Evolutionary conservation across 768 basidiomycete genomes (phyloP).

Genomic region (Cystobasidiopsis lactophilus): DNA sequence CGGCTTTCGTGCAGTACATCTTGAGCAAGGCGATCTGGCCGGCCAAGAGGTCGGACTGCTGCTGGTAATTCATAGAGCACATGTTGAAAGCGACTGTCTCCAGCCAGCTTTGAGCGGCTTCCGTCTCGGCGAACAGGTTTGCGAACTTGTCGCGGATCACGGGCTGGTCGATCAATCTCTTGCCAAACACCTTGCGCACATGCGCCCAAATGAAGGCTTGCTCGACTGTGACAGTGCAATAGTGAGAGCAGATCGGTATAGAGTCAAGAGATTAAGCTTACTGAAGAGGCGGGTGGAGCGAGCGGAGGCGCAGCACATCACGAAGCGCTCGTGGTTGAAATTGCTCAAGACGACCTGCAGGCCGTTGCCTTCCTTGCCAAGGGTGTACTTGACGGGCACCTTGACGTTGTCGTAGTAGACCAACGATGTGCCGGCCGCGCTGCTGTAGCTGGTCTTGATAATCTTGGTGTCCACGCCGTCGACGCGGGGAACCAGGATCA

Average conservation of each 20-base stretch:
- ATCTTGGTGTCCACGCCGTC: constrained; percentile 60
- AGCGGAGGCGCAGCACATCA: constrained; percentile 49
- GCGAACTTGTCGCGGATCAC: constrained; percentile 74
- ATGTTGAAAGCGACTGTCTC: constrained; percentile 53
- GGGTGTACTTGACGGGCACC: constrained; percentile 67
- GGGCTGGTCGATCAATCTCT: constrained; percentile 52
- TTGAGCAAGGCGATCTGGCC: constrained; percentile 27
- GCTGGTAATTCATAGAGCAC: constrained; percentile 7
- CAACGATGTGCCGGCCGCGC: constrained; percentile 60
- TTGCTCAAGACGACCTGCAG: constrained; percentile 47
- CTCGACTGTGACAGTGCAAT: constrained; percentile 21
- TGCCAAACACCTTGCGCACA: constrained; percentile 81
- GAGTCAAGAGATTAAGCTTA: background rate
- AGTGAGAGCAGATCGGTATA: background rate
- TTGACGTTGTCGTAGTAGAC: constrained; percentile 64
- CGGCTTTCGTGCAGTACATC: constrained; percentile 35
- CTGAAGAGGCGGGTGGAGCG: no score
- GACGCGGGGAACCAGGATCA: constrained; percentile 60
- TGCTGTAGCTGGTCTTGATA: constrained; percentile 78
- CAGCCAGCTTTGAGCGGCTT: constrained; percentile 60
- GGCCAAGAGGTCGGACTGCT: constrained; percentile 7
- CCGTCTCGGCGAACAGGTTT: constrained; percentile 63
- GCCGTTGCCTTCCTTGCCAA: constrained; percentile 59
- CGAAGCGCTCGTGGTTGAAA: constrained; percentile 84
- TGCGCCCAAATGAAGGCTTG: constrained; percentile 44